Evolutionary conservation across 2,329 filamentous ascomycete genomes (phyloP).

Genomic region (Arthrobotrys musiformis): DNA sequence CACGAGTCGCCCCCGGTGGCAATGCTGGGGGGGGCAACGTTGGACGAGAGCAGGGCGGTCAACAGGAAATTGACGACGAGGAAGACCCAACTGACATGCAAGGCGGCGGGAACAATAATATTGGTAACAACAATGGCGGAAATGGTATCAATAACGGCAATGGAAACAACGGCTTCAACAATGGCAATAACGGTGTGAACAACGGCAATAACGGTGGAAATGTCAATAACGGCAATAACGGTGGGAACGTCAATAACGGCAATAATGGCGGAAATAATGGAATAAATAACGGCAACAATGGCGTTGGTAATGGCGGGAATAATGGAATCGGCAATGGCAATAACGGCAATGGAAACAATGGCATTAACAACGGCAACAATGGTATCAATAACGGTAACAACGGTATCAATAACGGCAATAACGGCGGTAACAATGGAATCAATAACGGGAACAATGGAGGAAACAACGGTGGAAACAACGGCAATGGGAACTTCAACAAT

Average conservation of each 20-base stretch:
- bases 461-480: background rate
- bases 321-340: background rate
- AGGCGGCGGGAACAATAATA: conserved; percentile 4
- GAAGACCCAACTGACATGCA: too few relatives aligned
- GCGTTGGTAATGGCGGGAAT: background rate
- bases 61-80: background rate
- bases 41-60: background rate
- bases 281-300: background rate
- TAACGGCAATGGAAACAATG: background rate
- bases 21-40: background rate
- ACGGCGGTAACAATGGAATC: background rate
- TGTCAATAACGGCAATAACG: background rate
- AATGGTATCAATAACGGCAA: background rate
- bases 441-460: background rate
- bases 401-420: background rate
- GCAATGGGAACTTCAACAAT: background rate
- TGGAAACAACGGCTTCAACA: conserved; percentile 1
- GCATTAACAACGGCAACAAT: background rate
- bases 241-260: background rate
- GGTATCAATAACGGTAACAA: background rate
- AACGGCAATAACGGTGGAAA: background rate
- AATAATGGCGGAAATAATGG: conserved; percentile 3
- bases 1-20: background rate
- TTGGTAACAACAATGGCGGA: background rate
- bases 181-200: background rate